Evolutionary conservation across 371 early-diverging fungal genomes (phyloP).

Genomic region (Rhizopus sp.): DNA sequence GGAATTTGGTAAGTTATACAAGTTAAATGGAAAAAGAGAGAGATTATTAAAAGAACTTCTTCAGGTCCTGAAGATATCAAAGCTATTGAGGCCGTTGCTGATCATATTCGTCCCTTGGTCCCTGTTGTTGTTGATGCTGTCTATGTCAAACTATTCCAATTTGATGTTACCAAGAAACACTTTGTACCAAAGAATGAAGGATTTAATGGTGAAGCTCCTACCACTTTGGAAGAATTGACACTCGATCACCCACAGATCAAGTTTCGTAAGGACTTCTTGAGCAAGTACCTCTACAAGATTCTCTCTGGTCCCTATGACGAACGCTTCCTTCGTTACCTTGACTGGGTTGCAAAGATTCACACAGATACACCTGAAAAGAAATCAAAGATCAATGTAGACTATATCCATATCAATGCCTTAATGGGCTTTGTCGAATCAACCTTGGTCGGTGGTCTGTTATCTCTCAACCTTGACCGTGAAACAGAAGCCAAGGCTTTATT

Average conservation of each 20-base stretch:
- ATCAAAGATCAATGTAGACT: constrained; percentile 80
- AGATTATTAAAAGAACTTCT: neutral
- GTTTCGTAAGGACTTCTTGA: constrained; percentile 79
- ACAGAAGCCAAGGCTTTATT: constrained; percentile 58
- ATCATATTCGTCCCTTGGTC: constrained; percentile 66
- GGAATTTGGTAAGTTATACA: constrained; percentile 22
- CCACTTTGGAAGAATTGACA: constrained; percentile 49
- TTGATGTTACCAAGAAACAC: constrained; percentile 65
- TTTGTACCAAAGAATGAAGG: constrained; percentile 74
- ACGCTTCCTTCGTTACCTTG: constrained; percentile 74
- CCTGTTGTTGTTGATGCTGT: constrained; percentile 81
- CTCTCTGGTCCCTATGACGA: constrained; percentile 77
- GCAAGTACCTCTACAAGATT: constrained; percentile 72
- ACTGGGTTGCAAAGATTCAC: constrained; percentile 74
- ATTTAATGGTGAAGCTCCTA: constrained; percentile 51
- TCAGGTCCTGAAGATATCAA: constrained; percentile 43
- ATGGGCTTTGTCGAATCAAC: constrained; percentile 73
- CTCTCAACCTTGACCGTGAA: constrained; percentile 61
- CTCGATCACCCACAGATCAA: constrained; percentile 73
- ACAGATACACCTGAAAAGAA: constrained; percentile 72
- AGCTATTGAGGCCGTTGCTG: constrained; percentile 69
- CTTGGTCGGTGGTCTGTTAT: constrained; percentile 64
- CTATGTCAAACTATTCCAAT: constrained; percentile 62
- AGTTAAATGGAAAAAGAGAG: neutral
- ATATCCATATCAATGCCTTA: constrained; percentile 80